These are phyloP conservation scores for Arthrobotrys musiformis DNA, from an alignment of 2,329 filamentous ascomycete species.

Conservation along the genomic window DNA sequence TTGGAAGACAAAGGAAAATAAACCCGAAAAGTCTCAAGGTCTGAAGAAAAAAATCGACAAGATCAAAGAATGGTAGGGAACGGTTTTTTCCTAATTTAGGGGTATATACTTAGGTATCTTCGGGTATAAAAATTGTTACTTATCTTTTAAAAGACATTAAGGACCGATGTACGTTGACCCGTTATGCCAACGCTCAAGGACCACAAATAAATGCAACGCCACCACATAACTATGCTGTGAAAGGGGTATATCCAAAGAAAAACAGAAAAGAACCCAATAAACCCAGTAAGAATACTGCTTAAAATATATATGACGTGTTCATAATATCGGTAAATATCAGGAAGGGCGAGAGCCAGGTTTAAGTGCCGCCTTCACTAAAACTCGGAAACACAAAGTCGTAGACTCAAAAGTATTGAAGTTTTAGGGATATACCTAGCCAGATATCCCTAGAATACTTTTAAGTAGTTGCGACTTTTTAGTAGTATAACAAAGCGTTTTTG, in stretches of 20 bases:
- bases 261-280: neutral
- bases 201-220: neutral
- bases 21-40: neutral
- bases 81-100: no score
- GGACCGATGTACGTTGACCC: no score
- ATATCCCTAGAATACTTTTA: neutral
- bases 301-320: no score
- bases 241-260: neutral
- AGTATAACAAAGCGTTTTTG: constrained; percentile 1
- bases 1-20: neutral
- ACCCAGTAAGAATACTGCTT: no score
- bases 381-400: neutral
- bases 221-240: neutral
- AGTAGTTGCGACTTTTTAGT: neutral
- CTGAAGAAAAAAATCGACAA: neutral
- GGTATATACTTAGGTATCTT: no score
- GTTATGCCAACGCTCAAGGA: no score
- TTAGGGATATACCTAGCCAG: neutral
- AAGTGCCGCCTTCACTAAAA: neutral
- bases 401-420: neutral
- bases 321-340: no score
- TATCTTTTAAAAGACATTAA: no score
- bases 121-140: no score
- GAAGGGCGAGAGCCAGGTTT: neutral
- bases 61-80: no score